Base-by-base conservation (phyloP, 208 protist genomes). In the Porcisia hertigi region DNA sequence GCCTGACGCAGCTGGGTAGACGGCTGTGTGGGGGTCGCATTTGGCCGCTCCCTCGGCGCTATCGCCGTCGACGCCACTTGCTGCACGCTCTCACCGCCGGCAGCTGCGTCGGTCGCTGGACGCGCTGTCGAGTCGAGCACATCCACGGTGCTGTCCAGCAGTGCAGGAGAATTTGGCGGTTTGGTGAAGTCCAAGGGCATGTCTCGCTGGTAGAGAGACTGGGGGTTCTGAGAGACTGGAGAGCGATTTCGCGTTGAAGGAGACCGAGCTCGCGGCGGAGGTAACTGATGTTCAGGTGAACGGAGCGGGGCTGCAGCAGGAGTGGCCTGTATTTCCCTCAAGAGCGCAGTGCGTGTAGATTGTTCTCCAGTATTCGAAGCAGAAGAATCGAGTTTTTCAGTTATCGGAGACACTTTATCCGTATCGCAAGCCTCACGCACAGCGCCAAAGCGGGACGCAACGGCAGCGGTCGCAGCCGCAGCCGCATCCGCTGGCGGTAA, bases 251-350 rank as follows among this genome's bases (percentile, higher is more conserved):
- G 72, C 30, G 23, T 18, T 3, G 78, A 82, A 8, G 71, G 67
- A 25, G 67, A 65, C 59, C 66, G 78, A 20, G 73, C 73, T 12
- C 78, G 78, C 9, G 78, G 78, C n/a, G 69, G 73, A 2, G 78
- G 78, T 4, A 23, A 57, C 36, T 82, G 66, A 53, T 73, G 72
- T 34, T 41, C 64, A 4, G 78, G 78, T n/a, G 66, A 73, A 53
- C 52, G 41, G 0, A 73, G 73, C 30, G 73, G 73, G 0, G 60
- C 69, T 0, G 47, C 52, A 9, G 73, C 67, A 2, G 73, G 78
- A 0, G 57, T 67, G 9, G 72, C 36, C 8, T 54, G 57, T 39
- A 74, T 20, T 20, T 58, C 58, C 36, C 34, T 69, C 59, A 73
- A 20, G 9, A 70, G 34, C 23, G 53, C 36, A 20, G 71, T 20